phyloP scores from a whole-genome alignment of 108 stramenopile species.

The Parietichytrium sp. region DNA sequence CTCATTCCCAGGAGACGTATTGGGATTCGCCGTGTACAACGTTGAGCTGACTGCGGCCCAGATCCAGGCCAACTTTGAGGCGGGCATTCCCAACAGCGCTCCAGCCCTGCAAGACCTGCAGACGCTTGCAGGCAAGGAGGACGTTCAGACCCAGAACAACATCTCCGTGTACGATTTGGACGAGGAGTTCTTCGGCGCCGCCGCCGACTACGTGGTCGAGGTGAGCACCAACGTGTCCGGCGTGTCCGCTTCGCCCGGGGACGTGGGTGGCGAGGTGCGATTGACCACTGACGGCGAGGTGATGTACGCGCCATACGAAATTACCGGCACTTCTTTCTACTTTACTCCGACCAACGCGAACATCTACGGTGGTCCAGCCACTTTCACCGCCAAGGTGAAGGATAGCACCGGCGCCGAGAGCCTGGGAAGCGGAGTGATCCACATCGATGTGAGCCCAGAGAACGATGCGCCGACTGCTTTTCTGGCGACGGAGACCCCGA shows the following conservation, averaged over 20 bases:
- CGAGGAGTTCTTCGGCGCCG: not conserved
- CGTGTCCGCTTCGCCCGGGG: too few species aligned
- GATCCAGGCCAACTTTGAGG: constrained; percentile 4
- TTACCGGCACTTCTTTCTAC: too few species aligned
- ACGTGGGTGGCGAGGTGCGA: too few species aligned
- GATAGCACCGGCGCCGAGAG: not conserved
- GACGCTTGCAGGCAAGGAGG: too few species aligned
- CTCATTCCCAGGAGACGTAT: not conserved
- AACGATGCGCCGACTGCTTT: not conserved
- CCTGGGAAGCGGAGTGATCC: not conserved
- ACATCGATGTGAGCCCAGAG: not conserved
- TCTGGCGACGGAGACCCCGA: not conserved
- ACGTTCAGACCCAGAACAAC: too few species aligned
- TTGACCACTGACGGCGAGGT: too few species aligned
- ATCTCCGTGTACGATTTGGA: constrained; percentile 15
- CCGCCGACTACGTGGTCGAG: too few species aligned
- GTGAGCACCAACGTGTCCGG: too few species aligned
- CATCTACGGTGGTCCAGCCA: not conserved
- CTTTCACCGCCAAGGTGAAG: not conserved
- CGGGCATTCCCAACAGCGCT: not conserved
- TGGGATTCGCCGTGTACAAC: not conserved
- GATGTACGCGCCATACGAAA: too few species aligned
- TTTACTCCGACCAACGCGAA: too few species aligned
- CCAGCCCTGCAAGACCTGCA: too few species aligned
- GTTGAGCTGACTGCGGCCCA: not conserved